Evolutionary conservation across 331 rosid species (phyloP).

Genomic region (Dryas integrifolia): DNA sequence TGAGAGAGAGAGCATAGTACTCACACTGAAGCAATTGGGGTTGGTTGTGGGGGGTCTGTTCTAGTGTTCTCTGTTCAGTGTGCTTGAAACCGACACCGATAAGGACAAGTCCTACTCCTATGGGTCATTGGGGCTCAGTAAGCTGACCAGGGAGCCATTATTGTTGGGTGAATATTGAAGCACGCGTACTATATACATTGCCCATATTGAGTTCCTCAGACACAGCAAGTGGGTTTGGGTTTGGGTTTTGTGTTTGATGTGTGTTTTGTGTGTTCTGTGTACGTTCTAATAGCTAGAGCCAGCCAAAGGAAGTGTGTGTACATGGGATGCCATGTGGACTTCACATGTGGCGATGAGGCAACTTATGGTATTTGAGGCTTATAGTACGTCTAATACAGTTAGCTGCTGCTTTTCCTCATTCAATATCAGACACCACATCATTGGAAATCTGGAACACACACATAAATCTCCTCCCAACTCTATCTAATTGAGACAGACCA

Average conservation of each 20-base stretch:
- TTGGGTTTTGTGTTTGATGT: neutral
- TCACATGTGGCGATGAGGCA: slow-evolving; percentile 28
- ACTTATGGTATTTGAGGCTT: neutral
- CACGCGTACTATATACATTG: slow-evolving; percentile 37
- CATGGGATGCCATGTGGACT: slow-evolving; percentile 20
- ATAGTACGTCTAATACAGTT: neutral
- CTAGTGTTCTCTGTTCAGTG: slow-evolving; percentile 18
- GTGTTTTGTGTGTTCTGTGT: neutral
- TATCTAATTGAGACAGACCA: neutral
- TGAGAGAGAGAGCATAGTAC: no score
- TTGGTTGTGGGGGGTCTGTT: no score
- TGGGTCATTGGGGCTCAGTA: slow-evolving; percentile 37
- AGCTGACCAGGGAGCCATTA: slow-evolving; percentile 33
- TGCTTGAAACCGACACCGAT: slow-evolving; percentile 57
- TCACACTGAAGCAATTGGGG: neutral
- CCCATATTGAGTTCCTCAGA: slow-evolving; percentile 26
- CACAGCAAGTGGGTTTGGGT: slow-evolving; percentile 36
- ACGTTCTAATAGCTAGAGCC: neutral
- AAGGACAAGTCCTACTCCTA: slow-evolving; percentile 45
- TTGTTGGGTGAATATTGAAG: slow-evolving; percentile 28
- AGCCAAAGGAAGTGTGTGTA: neutral
- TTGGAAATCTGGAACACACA: neutral
- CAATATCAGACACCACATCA: neutral
- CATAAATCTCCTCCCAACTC: neutral
- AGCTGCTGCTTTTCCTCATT: neutral